These are phyloP conservation scores for Saccharomycopsis schoenii DNA, from an alignment of 805 yeast species.

Conservation along the genomic window DNA sequence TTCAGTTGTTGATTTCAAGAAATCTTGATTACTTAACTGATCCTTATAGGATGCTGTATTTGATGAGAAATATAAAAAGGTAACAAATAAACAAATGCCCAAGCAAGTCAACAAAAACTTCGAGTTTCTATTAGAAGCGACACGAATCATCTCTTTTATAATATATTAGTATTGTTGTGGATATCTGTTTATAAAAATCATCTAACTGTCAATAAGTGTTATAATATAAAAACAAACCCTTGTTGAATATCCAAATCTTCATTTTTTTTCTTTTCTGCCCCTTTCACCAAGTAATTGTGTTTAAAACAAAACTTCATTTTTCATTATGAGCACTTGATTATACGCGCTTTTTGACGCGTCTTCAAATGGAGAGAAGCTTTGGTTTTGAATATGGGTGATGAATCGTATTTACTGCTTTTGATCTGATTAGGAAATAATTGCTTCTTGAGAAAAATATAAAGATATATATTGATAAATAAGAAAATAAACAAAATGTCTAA, in stretches of 20 bases:
- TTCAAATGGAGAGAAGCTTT: background rate
- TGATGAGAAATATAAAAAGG: conserved; percentile 12
- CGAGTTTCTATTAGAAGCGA: conserved; percentile 12
- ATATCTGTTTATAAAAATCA: background rate
- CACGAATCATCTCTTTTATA: conserved; percentile 11
- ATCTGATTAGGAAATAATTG: background rate
- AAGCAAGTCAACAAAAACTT: conserved; percentile 8
- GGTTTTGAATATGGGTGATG: background rate
- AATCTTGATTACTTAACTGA: conserved; percentile 9
- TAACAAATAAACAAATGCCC: conserved; percentile 11
- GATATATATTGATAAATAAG: too few relatives aligned
- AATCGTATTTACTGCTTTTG: background rate
- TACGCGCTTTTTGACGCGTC: background rate
- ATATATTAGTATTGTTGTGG: background rate
- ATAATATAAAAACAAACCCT: background rate
- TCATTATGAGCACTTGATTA: background rate
- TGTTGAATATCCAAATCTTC: background rate
- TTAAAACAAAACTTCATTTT: background rate
- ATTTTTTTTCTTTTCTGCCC: background rate
- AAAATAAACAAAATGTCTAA: background rate
- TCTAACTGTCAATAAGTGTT: background rate
- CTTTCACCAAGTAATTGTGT: background rate
- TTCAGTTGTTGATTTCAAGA: conserved; percentile 10
- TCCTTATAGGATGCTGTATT: conserved; percentile 7
- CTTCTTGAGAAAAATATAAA: background rate